Conservation (phyloP, 2,329 filamentous ascomycete genomes). For the Fusarium burgessii region DNA sequence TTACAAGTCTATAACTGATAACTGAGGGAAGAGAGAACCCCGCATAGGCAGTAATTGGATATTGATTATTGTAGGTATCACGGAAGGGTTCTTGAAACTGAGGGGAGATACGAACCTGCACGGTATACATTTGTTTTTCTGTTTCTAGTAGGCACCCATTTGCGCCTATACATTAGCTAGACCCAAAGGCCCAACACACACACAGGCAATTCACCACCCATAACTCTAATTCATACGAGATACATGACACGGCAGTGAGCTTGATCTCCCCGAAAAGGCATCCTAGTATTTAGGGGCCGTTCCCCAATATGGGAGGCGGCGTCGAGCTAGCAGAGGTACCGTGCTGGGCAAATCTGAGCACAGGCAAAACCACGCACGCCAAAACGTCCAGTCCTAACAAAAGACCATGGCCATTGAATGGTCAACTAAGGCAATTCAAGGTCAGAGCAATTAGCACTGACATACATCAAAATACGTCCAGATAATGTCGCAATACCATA, state of each 20-base stretch:
- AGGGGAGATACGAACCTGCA: neutral
- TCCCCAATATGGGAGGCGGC: constrained; percentile 41
- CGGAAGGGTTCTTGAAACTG: constrained; percentile 21
- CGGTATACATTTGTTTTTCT: neutral
- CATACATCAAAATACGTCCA: neutral
- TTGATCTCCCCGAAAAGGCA: constrained; percentile 16
- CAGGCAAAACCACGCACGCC: constrained; percentile 30
- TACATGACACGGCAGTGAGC: constrained; percentile 10
- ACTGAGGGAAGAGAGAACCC: neutral
- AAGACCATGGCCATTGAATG: neutral
- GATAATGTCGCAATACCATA: constrained; percentile 26
- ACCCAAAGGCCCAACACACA: constrained; percentile 12
- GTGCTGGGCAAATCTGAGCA: constrained; percentile 25
- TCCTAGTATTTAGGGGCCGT: constrained; percentile 24
- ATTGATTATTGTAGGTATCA: neutral
- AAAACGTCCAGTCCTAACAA: constrained; percentile 33
- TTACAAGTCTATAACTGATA: no score
- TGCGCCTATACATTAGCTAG: constrained; percentile 2
- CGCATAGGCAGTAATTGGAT: neutral
- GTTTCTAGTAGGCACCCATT: constrained; percentile 2
- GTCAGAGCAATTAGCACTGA: neutral
- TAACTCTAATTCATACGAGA: constrained; percentile 11
- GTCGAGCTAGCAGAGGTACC: constrained; percentile 35
- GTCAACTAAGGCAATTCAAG: constrained; percentile 2
- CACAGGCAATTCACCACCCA: constrained; percentile 5